phyloP scores from a whole-genome alignment of 2,329 filamentous ascomycete genomes.

The Xylariaceae sp. region DNA sequence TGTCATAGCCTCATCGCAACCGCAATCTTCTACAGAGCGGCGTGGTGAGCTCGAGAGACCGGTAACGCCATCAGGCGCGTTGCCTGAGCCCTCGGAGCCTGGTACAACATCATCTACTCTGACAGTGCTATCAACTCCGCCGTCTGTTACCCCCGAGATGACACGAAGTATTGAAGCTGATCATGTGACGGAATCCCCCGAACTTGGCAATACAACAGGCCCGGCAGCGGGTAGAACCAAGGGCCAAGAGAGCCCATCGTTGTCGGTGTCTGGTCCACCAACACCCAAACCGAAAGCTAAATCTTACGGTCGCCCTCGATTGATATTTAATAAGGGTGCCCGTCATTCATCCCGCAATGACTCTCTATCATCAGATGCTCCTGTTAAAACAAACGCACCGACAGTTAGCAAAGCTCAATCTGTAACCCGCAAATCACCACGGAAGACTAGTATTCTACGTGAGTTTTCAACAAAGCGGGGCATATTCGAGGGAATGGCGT shows the following conservation, averaged over 20 bases:
- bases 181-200: neutral
- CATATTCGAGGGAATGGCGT: slow-evolving; percentile 76
- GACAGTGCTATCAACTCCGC: slow-evolving; percentile 27
- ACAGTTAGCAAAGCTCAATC: slow-evolving; percentile 20
- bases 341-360: slow-evolving; percentile 27
- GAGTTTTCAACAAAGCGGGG: slow-evolving; percentile 20
- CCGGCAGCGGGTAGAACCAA: slow-evolving; percentile 31
- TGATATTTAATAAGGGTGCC: slow-evolving; percentile 26
- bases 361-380: slow-evolving; percentile 45
- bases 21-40: slow-evolving; percentile 16
- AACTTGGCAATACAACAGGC: slow-evolving; percentile 24
- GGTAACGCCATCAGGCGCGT: slow-evolving; percentile 19
- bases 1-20: slow-evolving; percentile 25
- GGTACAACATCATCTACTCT: slow-evolving; percentile 26
- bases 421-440: slow-evolving; percentile 17
- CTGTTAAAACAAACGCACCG: slow-evolving; percentile 36
- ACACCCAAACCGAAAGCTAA: slow-evolving; percentile 25
- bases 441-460: slow-evolving; percentile 19
- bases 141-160: slow-evolving; percentile 24
- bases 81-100: slow-evolving; percentile 15
- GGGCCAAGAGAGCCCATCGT: slow-evolving; percentile 24
- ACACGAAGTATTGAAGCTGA: slow-evolving; percentile 25
- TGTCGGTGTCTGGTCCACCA: slow-evolving; percentile 19
- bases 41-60: slow-evolving; percentile 18
- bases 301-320: slow-evolving; percentile 20